Evolutionary conservation across 108 stramenopile genomes (phyloP), one percentile per base, ranked within the genome.

Genomic region (Schizochytrium sp.): DNA sequence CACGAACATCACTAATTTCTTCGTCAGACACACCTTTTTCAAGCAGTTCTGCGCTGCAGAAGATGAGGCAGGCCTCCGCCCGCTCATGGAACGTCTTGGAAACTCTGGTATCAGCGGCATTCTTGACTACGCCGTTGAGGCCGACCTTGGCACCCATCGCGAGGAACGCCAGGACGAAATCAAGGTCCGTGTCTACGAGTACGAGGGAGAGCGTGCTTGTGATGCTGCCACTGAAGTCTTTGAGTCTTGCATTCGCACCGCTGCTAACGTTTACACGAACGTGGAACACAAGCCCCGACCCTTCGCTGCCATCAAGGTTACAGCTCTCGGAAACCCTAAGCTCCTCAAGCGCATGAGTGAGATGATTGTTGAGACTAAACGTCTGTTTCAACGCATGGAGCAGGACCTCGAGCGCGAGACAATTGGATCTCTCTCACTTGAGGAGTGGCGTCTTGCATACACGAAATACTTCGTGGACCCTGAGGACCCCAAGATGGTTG

Each of bases 81-180:
- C 94, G 38, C 92, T 93, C 10, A 92, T 98, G 45, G 61, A 91
- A 7, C 89, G 64, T 47, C 92, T 99, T 3, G 61, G 92, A 55
- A 53, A 76, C 8, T 92, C 91, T 28, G 94, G 94, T 7, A 93
- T 98, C 87, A 96, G 96, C 1, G 92, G 95, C 38, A 99, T 99
- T 61, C 91, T 99, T 15, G 99, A 99, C 90, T 98, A 98, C 93
- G 99, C 99, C 10, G 99, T 97, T 17, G 99, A 99, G 91, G 93
- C 89, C 55, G 97, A 96, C 46, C 87, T 91, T 4, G 58, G 72
- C 50, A 83, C 50, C 53, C 53, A 49, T 2, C 47, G 76, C 47
- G 89, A 91, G 42, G 64, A 76, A 50, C 19, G 56, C 53, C 72
- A 72, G n/a, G 72, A 87, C 94, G 91, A 94, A 61, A 89, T 93